Evolutionary conservation across 352 stramenopile species (phyloP).

Genomic region (Elongisporangium undulatum): DNA sequence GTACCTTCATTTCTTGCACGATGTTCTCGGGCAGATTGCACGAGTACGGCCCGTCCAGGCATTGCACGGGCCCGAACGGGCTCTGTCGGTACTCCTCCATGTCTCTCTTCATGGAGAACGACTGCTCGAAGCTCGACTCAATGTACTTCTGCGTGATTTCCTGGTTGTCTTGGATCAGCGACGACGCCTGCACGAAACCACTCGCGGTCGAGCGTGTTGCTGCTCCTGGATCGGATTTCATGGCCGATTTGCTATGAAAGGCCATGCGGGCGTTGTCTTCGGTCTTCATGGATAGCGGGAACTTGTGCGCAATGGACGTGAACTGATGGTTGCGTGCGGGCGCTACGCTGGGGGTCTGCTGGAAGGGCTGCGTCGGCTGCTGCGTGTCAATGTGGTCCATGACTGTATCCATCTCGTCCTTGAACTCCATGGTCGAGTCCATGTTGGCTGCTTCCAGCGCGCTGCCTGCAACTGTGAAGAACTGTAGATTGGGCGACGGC

Average conservation of each 20-base stretch:
- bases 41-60: background rate
- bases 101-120: slow-evolving; percentile 27
- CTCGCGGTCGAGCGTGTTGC: background rate
- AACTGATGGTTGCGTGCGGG: slow-evolving; percentile 29
- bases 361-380: slow-evolving; percentile 4
- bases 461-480: slow-evolving; percentile 17
- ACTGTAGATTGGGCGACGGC: slow-evolving; percentile 28
- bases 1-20: slow-evolving; percentile 64
- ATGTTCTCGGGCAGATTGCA: background rate
- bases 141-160: slow-evolving; percentile 17
- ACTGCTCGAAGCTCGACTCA: slow-evolving; percentile 27
- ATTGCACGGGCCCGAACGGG: slow-evolving; percentile 11
- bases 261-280: slow-evolving; percentile 29
- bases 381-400: slow-evolving; percentile 12
- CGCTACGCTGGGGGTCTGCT: background rate
- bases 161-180: slow-evolving; percentile 5
- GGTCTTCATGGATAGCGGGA: slow-evolving; percentile 32
- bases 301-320: slow-evolving; percentile 55
- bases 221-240: background rate
- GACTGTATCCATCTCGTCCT: slow-evolving; percentile 16
- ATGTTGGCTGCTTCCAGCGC: slow-evolving; percentile 20
- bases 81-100: slow-evolving; percentile 31
- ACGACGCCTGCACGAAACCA: slow-evolving; percentile 2
- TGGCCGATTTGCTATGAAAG: background rate
- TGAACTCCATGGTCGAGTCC: slow-evolving; percentile 14